A percentile compares a stretch with the other conserved stretches of the same genome.
phyloP scores from a whole-genome alignment of 2,329 filamentous ascomycete species.

The Diaporthe sp. region DNA sequence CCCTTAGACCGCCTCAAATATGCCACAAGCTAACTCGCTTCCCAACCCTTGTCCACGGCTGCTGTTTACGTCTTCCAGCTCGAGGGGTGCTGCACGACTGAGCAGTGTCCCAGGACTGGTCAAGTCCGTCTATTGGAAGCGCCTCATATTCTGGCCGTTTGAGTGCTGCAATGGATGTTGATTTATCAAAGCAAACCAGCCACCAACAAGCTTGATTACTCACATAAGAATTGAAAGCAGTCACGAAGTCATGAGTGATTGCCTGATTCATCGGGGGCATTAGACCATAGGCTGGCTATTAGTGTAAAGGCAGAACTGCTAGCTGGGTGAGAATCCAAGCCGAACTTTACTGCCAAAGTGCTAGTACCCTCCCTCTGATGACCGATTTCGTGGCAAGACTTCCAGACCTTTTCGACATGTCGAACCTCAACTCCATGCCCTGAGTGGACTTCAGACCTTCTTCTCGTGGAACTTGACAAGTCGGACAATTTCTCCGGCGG shows the following conservation, averaged over 20 bases:
- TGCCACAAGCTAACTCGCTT: neutral
- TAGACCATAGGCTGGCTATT: neutral
- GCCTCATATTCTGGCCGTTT: neutral
- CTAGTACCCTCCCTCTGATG: neutral
- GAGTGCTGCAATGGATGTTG: neutral
- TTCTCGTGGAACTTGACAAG: neutral
- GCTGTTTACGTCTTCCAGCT: neutral
- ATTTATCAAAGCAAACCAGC: neutral
- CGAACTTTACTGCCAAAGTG: neutral
- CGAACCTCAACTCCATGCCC: neutral
- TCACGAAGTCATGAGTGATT: accelerated
- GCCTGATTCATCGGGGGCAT: neutral
- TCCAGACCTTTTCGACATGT: neutral
- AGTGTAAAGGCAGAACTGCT: neutral
- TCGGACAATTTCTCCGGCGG: neutral
- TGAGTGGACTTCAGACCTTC: neutral
- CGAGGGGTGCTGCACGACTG: neutral
- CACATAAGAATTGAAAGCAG: neutral
- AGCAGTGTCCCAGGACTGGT: no score
- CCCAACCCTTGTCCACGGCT: no score
- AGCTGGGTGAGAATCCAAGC: neutral
- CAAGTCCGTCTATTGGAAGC: neutral
- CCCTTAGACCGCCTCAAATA: no score
- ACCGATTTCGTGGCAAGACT: no score
- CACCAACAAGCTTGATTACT: neutral